Conservation (phyloP, 2,329 filamentous ascomycete genomes). For the Xylariaceae sp. region DNA sequence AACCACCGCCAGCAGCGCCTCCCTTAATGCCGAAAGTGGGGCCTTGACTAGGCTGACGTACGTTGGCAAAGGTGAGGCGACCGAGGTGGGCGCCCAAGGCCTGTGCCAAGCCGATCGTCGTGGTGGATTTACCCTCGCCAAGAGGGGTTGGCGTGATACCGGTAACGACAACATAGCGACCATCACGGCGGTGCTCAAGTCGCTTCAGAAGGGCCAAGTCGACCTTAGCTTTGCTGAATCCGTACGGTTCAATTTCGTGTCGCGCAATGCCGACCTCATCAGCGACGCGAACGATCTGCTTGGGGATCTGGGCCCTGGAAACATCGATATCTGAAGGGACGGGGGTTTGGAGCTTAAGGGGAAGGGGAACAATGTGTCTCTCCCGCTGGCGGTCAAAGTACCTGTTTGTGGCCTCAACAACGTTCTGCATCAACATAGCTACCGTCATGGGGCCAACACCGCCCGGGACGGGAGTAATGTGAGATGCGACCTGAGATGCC, state of each 20-base stretch:
- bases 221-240: conserved; percentile 93
- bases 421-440: conserved; percentile 95
- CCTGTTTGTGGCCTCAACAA: conserved; percentile 75
- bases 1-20: conserved; percentile 91
- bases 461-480: conserved; percentile 93
- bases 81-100: conserved; percentile 85
- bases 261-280: conserved; percentile 79
- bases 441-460: conserved; percentile 99
- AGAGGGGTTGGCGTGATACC: conserved; percentile 96
- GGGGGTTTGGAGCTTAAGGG: conserved; percentile 69
- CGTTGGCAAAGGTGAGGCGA: conserved; percentile 89
- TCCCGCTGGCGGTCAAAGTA: conserved; percentile 81
- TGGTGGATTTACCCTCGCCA: conserved; percentile 97
- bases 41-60: conserved; percentile 92
- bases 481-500: conserved; percentile 77
- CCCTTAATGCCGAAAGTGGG: conserved; percentile 99
- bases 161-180: conserved; percentile 86
- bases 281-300: conserved; percentile 79
- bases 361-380: conserved; percentile 74
- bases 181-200: conserved; percentile 79
- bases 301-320: conserved; percentile 84
- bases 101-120: conserved; percentile 91
- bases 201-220: conserved; percentile 76
- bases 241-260: conserved; percentile 92
- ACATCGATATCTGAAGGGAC: conserved; percentile 96